Evolutionary conservation across 805 yeast genomes (phyloP), one percentile per base, ranked within the genome.

Genomic region (Pichia nakasei): DNA sequence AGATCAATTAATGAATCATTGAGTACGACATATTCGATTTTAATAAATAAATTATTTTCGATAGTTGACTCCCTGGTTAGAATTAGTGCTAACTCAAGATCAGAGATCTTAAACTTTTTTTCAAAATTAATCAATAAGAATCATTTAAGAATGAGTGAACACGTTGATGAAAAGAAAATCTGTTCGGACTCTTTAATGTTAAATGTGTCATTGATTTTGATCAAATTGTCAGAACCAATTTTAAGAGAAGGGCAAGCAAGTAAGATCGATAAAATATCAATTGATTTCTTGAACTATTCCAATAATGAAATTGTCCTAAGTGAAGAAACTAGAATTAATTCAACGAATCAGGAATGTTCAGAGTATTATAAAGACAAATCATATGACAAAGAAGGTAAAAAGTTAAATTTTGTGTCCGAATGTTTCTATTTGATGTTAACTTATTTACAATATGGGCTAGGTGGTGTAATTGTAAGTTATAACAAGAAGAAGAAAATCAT

Each of bases 131-230:
- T 86, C n/a, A 85, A 91, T 54, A 71, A 75, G 41, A 88, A 89
- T 58, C 97, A 88, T 61, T 72, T 86, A 52, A 78, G 97, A 64
- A 75, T 86, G 53, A 96, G 96, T 42, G 79, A 82, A 50, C 95
- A 85, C 59, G 82, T 89, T 3, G 80, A 82, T 53, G 73, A 76
- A 12, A 67, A 69, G 15, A 73, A 77, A 45, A 66, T 85, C 41
- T 80, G 95, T 1, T 70, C 85, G 8, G 87, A 91, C 65, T 87
- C 87, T 1, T 73, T 93, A 48, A 83, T 88, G 84, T 68, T 80
- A 42, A 91, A 91, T 62, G 70, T 87, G 17, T 69, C 88, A 0
- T 58, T 78, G 48, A 67, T 89, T 1, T 64, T 88, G 48, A 72
- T 83, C 47, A 77, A 75, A 54, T 73, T 93, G 47, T 80, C 95